A percentile compares a stretch with the other conserved stretches of the same genome.
phyloP scores from a whole-genome alignment of 179 eudicot species.

The Corrigiola litoralis region DNA sequence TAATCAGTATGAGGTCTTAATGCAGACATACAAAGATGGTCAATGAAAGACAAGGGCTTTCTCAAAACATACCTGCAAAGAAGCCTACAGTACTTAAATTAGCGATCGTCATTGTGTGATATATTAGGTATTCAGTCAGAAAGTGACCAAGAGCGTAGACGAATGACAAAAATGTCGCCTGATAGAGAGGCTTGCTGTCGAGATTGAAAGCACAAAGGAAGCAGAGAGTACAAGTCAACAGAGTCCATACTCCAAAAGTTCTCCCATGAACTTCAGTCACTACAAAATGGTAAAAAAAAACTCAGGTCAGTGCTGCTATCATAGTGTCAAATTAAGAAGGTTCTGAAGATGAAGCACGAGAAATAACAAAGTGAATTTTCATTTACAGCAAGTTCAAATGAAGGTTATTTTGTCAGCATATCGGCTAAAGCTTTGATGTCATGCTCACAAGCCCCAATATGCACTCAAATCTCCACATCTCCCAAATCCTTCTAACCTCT shows the following conservation, averaged over 20 bases:
- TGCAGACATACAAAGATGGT: background rate
- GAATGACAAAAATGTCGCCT: constrained; percentile 77
- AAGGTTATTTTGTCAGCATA: background rate
- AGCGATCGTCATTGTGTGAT: constrained; percentile 72
- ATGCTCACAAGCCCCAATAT: background rate
- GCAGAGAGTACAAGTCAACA: constrained; percentile 97
- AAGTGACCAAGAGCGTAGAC: constrained; percentile 91
- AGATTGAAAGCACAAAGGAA: constrained; percentile 94
- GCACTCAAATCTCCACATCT: background rate
- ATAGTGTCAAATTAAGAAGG: background rate
- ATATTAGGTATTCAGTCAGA: constrained; percentile 75
- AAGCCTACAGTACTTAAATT: constrained; percentile 87
- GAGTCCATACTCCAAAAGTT: constrained; percentile 97
- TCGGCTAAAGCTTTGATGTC: background rate
- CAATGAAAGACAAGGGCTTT: constrained; percentile 1
- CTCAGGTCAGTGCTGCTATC: background rate
- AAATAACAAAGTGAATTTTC: background rate
- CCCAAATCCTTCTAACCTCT: background rate
- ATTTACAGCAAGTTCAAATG: background rate
- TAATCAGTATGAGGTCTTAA: too few species aligned
- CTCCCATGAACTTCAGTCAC: constrained; percentile 99
- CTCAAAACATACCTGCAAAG: constrained; percentile 67
- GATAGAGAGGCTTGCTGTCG: constrained; percentile 82
- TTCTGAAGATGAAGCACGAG: background rate
- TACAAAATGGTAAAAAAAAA: constrained; percentile 22